Evolutionary conservation across 495 filamentous ascomycete species (phyloP), one percentile per base, ranked within the genome.

Genomic region (Aspergillus homomorphus): DNA sequence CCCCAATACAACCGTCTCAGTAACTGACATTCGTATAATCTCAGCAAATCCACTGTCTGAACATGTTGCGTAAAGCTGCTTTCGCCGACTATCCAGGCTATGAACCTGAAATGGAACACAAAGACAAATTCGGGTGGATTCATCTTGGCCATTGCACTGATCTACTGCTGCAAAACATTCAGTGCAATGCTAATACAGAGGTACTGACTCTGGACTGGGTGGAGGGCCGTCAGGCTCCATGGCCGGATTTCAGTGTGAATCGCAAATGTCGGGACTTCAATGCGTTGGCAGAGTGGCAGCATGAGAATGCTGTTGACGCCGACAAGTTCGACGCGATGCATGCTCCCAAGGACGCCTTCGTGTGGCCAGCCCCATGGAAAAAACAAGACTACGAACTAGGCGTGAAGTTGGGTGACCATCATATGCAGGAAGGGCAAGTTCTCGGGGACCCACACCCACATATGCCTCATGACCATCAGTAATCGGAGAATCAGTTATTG

Each of bases 191-290:
- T 1, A 67, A 69, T 51, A 64, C 65, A n/a, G 64, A 63, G 15
- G 53, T 68, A 12, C 54, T 63, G 26, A 67, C 69, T 0, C 60
- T 69, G 21, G 54, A 54, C 5, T 71, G 66, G 69, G 41, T 55
- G 21, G 69, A 73, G 12, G 69, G 60, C 2, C 67, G 72, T 30
- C 43, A 62, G 4, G 55, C 58, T 28, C 73, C 73, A 8, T 74
- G 68, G 30, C 73, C 76, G 9, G 76, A 79, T 26, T 71, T 76
- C 62, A 68, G 30, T 26, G 33, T 73, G 21, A 66, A 68, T 38
- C 59, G 61, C 28, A 53, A 67, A 42, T 73, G 69, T 46, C 62
- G 54, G 18, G 63, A 68, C 53, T 64, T 62, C 38, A 58, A 61
- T 18, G 51, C 50, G 16, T 15, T 71, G 18, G 8, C 66, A 45